Percentiles rank a stretch among this genome's conserved stretches.
Conservation (phyloP, 768 basidiomycete genomes). For the Boletales sp. region DNA sequence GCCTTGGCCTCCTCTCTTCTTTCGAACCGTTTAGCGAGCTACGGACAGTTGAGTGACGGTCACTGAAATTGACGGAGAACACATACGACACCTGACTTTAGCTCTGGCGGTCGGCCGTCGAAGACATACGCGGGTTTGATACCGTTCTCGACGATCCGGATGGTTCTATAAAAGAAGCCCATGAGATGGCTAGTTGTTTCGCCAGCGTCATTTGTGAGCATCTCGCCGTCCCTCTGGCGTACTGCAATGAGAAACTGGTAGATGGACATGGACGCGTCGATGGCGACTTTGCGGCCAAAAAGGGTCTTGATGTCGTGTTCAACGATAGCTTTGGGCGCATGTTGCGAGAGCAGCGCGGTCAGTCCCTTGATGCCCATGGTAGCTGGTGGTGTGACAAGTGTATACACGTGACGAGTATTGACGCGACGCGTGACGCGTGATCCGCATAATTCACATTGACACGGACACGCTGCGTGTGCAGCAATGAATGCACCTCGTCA, state of each 20-base stretch:
- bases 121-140: conserved; percentile 98
- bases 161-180: conserved; percentile 98
- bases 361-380: conserved; percentile 94
- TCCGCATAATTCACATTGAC: no score
- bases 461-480: no score
- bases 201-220: conserved; percentile 95
- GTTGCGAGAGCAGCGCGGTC: conserved; percentile 82
- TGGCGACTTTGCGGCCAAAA: conserved; percentile 97
- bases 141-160: conserved; percentile 97
- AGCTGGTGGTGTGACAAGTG: conserved; percentile 7
- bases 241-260: conserved; percentile 99
- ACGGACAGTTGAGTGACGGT: conserved; percentile 4
- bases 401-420: conserved; percentile 9
- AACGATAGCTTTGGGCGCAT: conserved; percentile 82
- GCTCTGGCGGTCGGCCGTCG: conserved; percentile 95
- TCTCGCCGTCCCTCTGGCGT: conserved; percentile 91
- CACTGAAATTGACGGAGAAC: background rate
- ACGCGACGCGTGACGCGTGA: conserved; percentile 14
- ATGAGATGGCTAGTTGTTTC: conserved; percentile 98
- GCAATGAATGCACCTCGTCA: no score
- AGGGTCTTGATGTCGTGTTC: conserved; percentile 97
- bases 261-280: conserved; percentile 97
- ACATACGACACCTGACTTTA: conserved; percentile 96
- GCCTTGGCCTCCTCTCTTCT: conserved; percentile 90
- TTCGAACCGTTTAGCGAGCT: conserved; percentile 98